Percentiles rank a stretch among this genome's conserved stretches.
These are phyloP conservation scores for Phytophthora agathidicida DNA, from an alignment of 352 stramenopile species.

Conservation along the genomic window DNA sequence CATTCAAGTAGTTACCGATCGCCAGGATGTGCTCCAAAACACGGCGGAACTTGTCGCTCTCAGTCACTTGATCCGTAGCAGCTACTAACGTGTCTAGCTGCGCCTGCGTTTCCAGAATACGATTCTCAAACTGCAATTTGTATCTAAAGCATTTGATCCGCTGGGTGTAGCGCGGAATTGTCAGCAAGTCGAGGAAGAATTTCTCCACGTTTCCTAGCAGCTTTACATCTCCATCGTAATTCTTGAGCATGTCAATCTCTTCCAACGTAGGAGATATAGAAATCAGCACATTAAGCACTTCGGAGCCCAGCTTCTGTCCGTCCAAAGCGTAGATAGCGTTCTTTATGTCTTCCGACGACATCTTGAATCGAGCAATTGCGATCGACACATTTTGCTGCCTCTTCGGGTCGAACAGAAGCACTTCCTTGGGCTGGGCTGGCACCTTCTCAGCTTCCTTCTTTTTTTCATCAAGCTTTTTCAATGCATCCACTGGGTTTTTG, in stretches of 20 bases:
- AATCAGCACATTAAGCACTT: constrained; percentile 89
- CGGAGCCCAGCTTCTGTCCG: constrained; percentile 67
- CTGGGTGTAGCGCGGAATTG: constrained; percentile 87
- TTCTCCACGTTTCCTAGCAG: constrained; percentile 89
- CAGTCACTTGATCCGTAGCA: constrained; percentile 79
- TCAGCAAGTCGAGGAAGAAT: constrained; percentile 88
- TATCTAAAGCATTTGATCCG: constrained; percentile 90
- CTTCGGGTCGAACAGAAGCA: constrained; percentile 95
- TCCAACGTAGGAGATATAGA: constrained; percentile 89
- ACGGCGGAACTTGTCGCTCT: constrained; percentile 81
- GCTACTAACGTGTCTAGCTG: constrained; percentile 85
- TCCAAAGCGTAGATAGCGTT: constrained; percentile 86
- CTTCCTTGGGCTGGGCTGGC: constrained; percentile 53
- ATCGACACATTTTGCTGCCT: constrained; percentile 98
- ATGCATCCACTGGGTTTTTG: constrained; percentile 71
- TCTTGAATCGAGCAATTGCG: constrained; percentile 94
- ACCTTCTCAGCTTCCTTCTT: constrained; percentile 70
- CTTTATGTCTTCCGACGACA: constrained; percentile 90
- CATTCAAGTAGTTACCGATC: constrained; percentile 94
- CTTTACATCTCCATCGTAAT: constrained; percentile 89
- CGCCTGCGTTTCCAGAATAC: constrained; percentile 82
- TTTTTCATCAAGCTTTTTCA: constrained; percentile 82
- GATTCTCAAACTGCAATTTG: constrained; percentile 87
- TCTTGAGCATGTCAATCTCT: constrained; percentile 91
- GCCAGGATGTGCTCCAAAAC: constrained; percentile 88